Percentiles rank a stretch among this genome's conserved stretches.
Evolutionary conservation across 2,329 filamentous ascomycete species (phyloP).

Genomic region (Beauveria caledonica): DNA sequence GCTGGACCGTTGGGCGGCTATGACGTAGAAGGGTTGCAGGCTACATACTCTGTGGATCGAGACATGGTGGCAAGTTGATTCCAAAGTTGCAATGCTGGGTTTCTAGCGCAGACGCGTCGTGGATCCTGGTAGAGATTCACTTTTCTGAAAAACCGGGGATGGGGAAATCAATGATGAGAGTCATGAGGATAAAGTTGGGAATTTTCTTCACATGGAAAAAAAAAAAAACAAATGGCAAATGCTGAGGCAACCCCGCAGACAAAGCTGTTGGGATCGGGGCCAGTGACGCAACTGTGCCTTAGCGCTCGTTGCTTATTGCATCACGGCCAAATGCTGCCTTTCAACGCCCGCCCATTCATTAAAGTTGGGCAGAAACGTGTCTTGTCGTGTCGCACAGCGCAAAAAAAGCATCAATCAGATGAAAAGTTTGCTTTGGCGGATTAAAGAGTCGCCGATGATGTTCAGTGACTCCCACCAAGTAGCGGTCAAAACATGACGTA

Average conservation of each 20-base stretch:
- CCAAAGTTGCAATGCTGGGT: not conserved
- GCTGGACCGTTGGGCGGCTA: not conserved
- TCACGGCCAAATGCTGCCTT: not conserved
- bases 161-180: not conserved
- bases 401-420: not conserved
- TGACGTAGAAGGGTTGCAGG: not conserved
- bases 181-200: not conserved
- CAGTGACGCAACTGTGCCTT: constrained; percentile 9
- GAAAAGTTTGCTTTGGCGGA: not conserved
- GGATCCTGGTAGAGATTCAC: not conserved
- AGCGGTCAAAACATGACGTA: constrained; percentile 6
- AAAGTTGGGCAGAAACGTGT: not conserved
- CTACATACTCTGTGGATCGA: constrained; percentile 3
- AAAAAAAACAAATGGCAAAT: too few species aligned
- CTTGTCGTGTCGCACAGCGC: not conserved
- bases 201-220: too few species aligned
- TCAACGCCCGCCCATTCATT: not conserved
- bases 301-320: constrained; percentile 2
- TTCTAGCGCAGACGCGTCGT: not conserved
- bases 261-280: not conserved
- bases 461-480: not conserved
- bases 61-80: not conserved
- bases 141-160: not conserved
- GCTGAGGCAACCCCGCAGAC: constrained; percentile 2
- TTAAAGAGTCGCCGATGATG: not conserved